Evolutionary conservation across 140 eudicot species (phyloP).

Genomic region (Flaveria floridana): DNA sequence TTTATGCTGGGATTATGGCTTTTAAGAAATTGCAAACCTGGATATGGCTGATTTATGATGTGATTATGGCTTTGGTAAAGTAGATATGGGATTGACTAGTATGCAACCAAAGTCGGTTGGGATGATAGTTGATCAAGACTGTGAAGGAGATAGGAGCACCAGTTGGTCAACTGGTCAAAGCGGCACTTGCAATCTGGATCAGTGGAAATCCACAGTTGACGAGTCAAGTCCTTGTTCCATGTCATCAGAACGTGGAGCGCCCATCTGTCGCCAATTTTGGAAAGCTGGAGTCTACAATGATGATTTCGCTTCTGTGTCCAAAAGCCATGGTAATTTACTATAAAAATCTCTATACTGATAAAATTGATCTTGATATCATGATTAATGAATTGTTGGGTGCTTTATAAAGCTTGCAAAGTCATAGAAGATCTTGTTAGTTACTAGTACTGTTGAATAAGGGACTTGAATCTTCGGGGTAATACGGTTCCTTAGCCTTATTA

Average conservation of each 20-base stretch:
- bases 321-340: slow-evolving; percentile 37
- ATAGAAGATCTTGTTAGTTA: slow-evolving; percentile 7
- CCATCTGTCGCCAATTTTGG: slow-evolving; percentile 89
- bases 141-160: slow-evolving; percentile 40
- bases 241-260: slow-evolving; percentile 50
- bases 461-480: background rate
- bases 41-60: slow-evolving; percentile 35
- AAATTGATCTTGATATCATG: background rate
- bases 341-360: slow-evolving; percentile 12
- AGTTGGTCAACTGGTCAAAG: slow-evolving; percentile 43
- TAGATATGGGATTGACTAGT: slow-evolving; percentile 38
- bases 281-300: slow-evolving; percentile 65
- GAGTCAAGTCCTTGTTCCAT: slow-evolving; percentile 55
- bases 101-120: slow-evolving; percentile 35
- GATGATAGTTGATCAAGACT: slow-evolving; percentile 33
- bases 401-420: slow-evolving; percentile 13
- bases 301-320: slow-evolving; percentile 32
- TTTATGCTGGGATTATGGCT: background rate
- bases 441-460: background rate
- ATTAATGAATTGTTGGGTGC: slow-evolving; percentile 8
- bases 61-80: slow-evolving; percentile 36
- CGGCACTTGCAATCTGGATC: slow-evolving; percentile 47
- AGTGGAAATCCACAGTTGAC: slow-evolving; percentile 39
- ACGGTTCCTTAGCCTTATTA: background rate
- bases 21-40: slow-evolving; percentile 36